phyloP scores from a whole-genome alignment of 768 basidiomycete species.

The Podaxis sp. region DNA sequence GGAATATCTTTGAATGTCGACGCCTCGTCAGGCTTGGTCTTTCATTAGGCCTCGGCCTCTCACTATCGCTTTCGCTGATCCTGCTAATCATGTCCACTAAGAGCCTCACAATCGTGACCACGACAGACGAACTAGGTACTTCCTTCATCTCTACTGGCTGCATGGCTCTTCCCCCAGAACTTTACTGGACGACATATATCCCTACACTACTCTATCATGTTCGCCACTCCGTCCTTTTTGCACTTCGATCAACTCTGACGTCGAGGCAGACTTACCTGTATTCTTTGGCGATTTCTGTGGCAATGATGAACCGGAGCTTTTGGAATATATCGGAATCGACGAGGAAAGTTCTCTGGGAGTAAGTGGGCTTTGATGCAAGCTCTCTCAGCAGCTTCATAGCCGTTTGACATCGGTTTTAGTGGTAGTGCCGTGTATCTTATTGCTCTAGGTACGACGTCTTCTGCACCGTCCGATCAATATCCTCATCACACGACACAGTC shows the following conservation, averaged over 20 bases:
- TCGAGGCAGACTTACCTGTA: conserved; percentile 6
- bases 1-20: conserved; percentile 8
- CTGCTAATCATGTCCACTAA: not conserved
- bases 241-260: no score
- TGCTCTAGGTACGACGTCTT: not conserved
- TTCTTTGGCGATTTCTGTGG: not conserved
- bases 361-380: not conserved
- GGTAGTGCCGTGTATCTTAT: not conserved
- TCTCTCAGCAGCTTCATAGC: not conserved
- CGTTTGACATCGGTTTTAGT: not conserved
- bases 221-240: not conserved
- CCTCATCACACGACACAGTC: not conserved
- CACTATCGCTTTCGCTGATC: not conserved
- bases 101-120: not conserved
- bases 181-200: conserved; percentile 1
- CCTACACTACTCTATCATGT: conserved; percentile 9
- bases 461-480: not conserved
- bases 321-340: conserved; percentile 9
- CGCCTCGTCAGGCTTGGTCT: not conserved
- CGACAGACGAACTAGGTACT: not conserved
- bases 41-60: not conserved
- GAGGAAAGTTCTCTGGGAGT: conserved; percentile 15
- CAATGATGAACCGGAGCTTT: not conserved
- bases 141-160: not conserved
- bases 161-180: conserved; percentile 1